These are phyloP conservation scores for Coniochaeta pulveracea DNA, from an alignment of 2,329 filamentous ascomycete species.

Conservation along the genomic window DNA sequence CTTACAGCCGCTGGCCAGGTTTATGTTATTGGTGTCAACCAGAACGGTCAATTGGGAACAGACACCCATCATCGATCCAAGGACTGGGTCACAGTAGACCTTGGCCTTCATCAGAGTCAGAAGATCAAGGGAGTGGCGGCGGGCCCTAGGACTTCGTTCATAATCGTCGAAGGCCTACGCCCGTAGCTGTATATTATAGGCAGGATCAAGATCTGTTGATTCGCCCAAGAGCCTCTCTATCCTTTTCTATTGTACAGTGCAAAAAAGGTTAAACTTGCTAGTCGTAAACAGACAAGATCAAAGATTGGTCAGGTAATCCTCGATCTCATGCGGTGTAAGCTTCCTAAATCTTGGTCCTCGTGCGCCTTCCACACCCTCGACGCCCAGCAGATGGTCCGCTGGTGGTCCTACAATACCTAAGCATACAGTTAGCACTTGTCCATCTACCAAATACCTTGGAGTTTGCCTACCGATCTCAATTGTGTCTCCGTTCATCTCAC, in stretches of 20 bases:
- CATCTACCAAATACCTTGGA: not conserved
- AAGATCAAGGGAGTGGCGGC: constrained; percentile 31
- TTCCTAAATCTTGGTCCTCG: constrained; percentile 84
- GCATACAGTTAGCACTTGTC: constrained; percentile 13
- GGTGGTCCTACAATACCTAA: constrained; percentile 89
- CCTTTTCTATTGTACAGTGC: constrained; percentile 36
- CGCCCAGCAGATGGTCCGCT: constrained; percentile 83
- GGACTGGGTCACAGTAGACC: constrained; percentile 24
- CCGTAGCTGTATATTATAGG: no score
- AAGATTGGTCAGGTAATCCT: constrained; percentile 98
- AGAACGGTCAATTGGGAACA: constrained; percentile 48
- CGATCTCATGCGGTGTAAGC: constrained; percentile 93
- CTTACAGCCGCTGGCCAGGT: constrained; percentile 36
- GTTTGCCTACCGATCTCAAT: constrained; percentile 77
- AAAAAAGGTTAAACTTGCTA: constrained; percentile 12
- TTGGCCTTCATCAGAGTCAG: constrained; percentile 16
- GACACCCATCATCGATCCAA: constrained; percentile 8
- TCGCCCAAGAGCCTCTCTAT: constrained; percentile 28
- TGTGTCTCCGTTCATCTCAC: constrained; percentile 97
- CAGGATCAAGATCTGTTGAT: no score
- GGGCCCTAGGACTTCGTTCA: constrained; percentile 37
- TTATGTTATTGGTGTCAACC: constrained; percentile 44
- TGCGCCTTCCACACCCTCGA: constrained; percentile 78
- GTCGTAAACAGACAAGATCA: constrained; percentile 44
- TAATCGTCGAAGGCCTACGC: constrained; percentile 28